Evolutionary conservation across 106 monocot species (phyloP).

Genomic region (Dendrobium chrysotoxum): DNA sequence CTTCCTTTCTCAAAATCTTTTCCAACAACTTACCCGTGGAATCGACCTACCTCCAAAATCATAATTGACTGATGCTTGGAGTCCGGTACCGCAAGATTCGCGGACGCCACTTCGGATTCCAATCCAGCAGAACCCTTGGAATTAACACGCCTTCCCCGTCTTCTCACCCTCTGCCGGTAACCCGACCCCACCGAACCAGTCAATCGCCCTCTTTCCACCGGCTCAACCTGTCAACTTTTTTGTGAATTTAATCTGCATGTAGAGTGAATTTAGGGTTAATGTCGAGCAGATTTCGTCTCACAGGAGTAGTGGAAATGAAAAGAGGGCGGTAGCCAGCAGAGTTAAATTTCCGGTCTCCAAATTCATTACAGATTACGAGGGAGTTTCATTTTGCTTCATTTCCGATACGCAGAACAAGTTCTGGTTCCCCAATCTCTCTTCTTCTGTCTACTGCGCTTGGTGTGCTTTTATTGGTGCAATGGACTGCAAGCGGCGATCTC

Average conservation of each 20-base stretch:
- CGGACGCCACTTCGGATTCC: conserved; percentile 34
- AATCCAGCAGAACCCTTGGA: conserved; percentile 13
- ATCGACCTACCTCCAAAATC: no score
- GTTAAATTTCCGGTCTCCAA: background rate
- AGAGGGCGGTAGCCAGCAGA: background rate
- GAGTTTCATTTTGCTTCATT: conserved; percentile 12
- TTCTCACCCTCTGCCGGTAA: background rate
- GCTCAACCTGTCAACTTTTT: no score
- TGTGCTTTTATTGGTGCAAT: no score
- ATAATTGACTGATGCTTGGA: background rate
- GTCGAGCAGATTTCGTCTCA: no score
- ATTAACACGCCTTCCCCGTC: background rate
- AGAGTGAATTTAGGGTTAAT: no score
- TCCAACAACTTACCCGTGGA: no score
- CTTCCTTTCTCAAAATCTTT: no score
- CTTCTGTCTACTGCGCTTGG: no score
- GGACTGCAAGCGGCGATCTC: no score
- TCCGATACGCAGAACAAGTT: background rate
- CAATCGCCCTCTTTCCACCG: background rate
- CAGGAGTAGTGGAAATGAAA: no score
- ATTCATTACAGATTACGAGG: conserved; percentile 5
- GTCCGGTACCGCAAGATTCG: conserved; percentile 16
- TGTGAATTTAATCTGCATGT: no score
- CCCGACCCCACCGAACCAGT: background rate
- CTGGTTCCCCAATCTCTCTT: background rate